phyloP scores from a whole-genome alignment of 495 filamentous ascomycete genomes.

The Durotheca rogersii region DNA sequence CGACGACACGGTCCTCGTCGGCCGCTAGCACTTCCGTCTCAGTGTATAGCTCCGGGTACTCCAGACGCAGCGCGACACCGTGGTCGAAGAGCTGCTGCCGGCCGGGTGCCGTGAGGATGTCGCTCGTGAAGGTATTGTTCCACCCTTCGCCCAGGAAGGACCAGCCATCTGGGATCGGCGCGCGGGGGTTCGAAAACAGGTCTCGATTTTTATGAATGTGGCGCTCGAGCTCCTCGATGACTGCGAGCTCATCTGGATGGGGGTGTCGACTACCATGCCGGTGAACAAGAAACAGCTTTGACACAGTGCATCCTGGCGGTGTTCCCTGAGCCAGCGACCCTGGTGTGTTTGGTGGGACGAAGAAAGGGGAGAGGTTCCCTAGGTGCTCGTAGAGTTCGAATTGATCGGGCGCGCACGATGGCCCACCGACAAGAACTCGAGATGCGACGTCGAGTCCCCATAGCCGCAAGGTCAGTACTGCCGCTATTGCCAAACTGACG shows the following conservation, averaged over 20 bases:
- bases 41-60: constrained; percentile 18
- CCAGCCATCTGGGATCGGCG: constrained; percentile 8
- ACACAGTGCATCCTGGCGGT: constrained; percentile 14
- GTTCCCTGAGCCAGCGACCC: constrained; percentile 7
- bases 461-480: not conserved
- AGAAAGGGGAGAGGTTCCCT: constrained; percentile 19
- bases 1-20: constrained; percentile 20
- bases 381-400: constrained; percentile 19
- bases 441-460: not conserved
- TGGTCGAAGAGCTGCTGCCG: constrained; percentile 25
- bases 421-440: not conserved
- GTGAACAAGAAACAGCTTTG: constrained; percentile 17
- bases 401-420: not conserved
- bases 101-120: constrained; percentile 16
- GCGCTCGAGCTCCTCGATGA: constrained; percentile 10
- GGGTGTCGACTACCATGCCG: constrained; percentile 21
- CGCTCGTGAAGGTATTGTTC: constrained; percentile 13
- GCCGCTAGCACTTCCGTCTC: constrained; percentile 12
- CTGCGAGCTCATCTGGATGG: constrained; percentile 4
- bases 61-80: constrained; percentile 13
- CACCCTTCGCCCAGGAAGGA: constrained; percentile 10
- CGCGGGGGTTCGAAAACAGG: constrained; percentile 7
- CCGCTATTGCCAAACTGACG: not conserved
- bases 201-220: constrained; percentile 19
- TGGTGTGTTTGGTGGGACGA: constrained; percentile 19